A percentile compares a stretch with the other conserved stretches of the same genome.
Conservation (phyloP, 2,329 filamentous ascomycete species). For the Monilinia fructicola region DNA sequence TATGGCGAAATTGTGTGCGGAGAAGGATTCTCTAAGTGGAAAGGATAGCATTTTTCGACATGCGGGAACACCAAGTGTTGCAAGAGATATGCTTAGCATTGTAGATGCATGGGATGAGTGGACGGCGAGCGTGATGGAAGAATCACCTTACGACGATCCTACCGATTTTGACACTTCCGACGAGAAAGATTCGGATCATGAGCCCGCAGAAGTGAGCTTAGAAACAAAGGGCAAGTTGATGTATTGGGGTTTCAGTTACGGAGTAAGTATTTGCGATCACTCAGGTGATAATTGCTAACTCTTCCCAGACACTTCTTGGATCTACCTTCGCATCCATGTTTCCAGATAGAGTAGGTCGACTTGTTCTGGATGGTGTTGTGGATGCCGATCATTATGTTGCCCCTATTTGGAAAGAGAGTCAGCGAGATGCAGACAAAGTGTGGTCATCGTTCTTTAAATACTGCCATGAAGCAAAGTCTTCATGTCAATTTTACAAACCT, state of each 20-base stretch:
- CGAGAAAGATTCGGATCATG: background rate
- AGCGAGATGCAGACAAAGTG: conserved; percentile 37
- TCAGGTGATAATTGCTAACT: conserved; percentile 2
- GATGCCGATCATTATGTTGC: conserved; percentile 36
- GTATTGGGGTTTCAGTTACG: conserved; percentile 55
- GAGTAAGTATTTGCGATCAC: conserved; percentile 27
- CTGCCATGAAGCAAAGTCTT: conserved; percentile 40
- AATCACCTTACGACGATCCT: conserved; percentile 3
- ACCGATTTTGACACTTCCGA: background rate
- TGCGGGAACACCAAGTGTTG: conserved; percentile 40
- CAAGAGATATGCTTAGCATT: conserved; percentile 43
- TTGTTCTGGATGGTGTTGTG: conserved; percentile 42
- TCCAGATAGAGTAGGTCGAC: conserved; percentile 45
- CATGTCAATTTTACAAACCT: conserved; percentile 35
- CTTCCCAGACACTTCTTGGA: conserved; percentile 40
- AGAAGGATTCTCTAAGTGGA: conserved; percentile 34
- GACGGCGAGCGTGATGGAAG: conserved; percentile 22
- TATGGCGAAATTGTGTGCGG: conserved; percentile 46
- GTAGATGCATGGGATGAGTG: conserved; percentile 40
- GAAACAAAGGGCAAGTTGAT: conserved; percentile 36
- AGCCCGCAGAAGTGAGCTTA: background rate
- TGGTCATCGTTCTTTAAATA: conserved; percentile 37
- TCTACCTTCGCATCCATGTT: conserved; percentile 49
- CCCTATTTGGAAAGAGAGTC: conserved; percentile 30
- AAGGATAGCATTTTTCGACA: conserved; percentile 38